Evolutionary conservation across 2,329 filamentous ascomycete genomes (phyloP).

Genomic region (Fusarium tricinctum): DNA sequence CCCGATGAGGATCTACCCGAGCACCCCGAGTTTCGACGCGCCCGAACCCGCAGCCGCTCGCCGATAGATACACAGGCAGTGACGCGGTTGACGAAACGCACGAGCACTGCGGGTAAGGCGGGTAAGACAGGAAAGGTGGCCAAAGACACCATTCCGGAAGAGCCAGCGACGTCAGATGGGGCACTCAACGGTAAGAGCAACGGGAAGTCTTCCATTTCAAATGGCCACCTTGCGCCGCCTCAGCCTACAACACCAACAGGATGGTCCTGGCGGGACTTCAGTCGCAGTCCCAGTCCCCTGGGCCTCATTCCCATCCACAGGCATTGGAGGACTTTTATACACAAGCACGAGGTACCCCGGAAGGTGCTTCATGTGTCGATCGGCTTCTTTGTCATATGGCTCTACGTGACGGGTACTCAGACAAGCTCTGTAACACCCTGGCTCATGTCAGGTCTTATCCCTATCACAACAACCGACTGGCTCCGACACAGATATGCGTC

Average conservation of each 20-base stretch:
- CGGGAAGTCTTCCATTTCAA: conserved; percentile 54
- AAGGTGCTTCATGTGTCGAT: conserved; percentile 96
- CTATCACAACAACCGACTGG: conserved; percentile 85
- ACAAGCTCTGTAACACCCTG: conserved; percentile 84
- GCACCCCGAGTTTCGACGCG: conserved; percentile 67
- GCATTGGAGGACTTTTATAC: conserved; percentile 91
- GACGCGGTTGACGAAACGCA: conserved; percentile 66
- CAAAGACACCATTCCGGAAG: conserved; percentile 40
- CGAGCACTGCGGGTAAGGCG: conserved; percentile 53
- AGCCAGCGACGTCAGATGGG: conserved; percentile 52
- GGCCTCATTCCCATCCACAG: conserved; percentile 96
- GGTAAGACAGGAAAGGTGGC: conserved; percentile 49
- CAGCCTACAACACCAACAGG: conserved; percentile 69
- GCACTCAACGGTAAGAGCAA: conserved; percentile 53
- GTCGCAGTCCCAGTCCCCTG: conserved; percentile 90
- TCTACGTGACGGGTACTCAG: conserved; percentile 86
- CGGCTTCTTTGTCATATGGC: conserved; percentile 89
- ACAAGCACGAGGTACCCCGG: conserved; percentile 96
- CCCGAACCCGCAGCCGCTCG: conserved; percentile 79
- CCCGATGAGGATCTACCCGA: conserved; percentile 64
- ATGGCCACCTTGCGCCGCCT: conserved; percentile 80
- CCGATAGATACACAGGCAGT: conserved; percentile 69
- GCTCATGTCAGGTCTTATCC: conserved; percentile 83
- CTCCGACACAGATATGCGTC: conserved; percentile 84
- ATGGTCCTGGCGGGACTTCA: conserved; percentile 89